Evolutionary conservation across 169 alveolate species (phyloP).

Genomic region (Plasmodium malariae): DNA sequence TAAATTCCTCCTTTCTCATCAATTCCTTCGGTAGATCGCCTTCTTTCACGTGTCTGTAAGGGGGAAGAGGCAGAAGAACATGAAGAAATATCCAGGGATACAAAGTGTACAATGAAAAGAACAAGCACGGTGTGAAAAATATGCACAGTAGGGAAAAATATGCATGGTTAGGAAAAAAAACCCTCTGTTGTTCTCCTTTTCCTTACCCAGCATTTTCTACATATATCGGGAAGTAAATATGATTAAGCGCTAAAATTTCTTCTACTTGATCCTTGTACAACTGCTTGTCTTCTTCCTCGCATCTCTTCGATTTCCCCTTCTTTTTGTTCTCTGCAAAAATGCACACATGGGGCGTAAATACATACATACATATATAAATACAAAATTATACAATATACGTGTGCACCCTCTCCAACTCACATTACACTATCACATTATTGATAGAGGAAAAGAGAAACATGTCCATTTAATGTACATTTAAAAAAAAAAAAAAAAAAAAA

Average conservation of each 20-base stretch:
- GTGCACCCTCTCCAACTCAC: no score
- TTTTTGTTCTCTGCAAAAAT: slow-evolving; percentile 26
- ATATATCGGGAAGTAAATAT: slow-evolving; percentile 64
- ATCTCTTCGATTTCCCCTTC: background rate
- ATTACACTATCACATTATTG: no score
- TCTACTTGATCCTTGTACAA: slow-evolving; percentile 41
- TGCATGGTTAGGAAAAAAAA: background rate
- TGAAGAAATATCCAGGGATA: background rate
- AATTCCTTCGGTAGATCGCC: slow-evolving; percentile 36
- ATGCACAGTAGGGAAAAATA: background rate
- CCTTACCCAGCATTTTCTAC: slow-evolving; percentile 55
- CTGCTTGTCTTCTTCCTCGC: slow-evolving; percentile 29
- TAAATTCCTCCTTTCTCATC: slow-evolving; percentile 21
- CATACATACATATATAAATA: no score
- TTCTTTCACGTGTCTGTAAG: slow-evolving; percentile 33
- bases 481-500: background rate
- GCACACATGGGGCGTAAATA: background rate
- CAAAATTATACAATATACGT: no score
- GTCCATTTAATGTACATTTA: background rate
- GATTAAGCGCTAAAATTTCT: slow-evolving; percentile 57
- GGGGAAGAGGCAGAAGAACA: background rate
- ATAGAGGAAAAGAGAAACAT: no score
- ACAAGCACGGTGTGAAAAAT: no score
- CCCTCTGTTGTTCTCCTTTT: background rate
- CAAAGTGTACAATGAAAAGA: no score